Percentiles rank a stretch among this genome's conserved stretches.
These are phyloP conservation scores for Lachancea sp. DNA, from an alignment of 805 yeast species.

Conservation along the genomic window DNA sequence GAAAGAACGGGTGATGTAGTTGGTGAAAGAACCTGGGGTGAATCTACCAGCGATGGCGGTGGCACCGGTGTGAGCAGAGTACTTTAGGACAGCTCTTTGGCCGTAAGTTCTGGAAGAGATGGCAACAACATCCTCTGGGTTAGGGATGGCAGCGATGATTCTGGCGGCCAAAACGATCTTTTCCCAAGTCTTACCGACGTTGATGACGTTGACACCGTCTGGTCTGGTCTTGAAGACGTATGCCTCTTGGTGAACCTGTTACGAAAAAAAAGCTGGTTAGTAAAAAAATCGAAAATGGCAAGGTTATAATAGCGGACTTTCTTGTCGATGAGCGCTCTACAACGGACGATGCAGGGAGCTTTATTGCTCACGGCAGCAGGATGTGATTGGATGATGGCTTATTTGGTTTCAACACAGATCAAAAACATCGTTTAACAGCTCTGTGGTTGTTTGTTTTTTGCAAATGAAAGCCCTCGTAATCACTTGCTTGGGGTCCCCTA, in stretches of 20 bases:
- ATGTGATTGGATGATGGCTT: no score
- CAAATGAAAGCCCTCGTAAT: not conserved
- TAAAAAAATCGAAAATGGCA: not conserved
- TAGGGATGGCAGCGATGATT: slow-evolving; percentile 98
- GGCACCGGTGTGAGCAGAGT: slow-evolving; percentile 99
- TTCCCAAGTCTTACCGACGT: slow-evolving; percentile 99
- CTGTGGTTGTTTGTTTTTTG: no score
- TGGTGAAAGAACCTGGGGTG: slow-evolving; percentile 99
- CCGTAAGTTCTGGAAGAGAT: slow-evolving; percentile 99
- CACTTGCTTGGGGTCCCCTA: not conserved
- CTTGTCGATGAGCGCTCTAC: not conserved
- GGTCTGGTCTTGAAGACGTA: slow-evolving; percentile 98
- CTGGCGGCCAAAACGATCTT: slow-evolving; percentile 99
- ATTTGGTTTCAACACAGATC: no score
- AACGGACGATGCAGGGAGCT: no score
- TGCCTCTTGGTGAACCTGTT: slow-evolving; percentile 88
- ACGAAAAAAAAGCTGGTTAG: slow-evolving; percentile 6
- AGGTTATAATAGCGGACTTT: no score
- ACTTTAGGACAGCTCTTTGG: slow-evolving; percentile 99
- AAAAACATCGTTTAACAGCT: no score
- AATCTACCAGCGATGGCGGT: slow-evolving; percentile 99
- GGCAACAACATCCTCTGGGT: slow-evolving; percentile 97
- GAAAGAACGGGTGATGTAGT: slow-evolving; percentile 99
- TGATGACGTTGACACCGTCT: slow-evolving; percentile 98
- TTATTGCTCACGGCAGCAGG: no score